Evolutionary conservation across 1,284 basidiomycete genomes (phyloP).

Genomic region (Trametes polyzona): DNA sequence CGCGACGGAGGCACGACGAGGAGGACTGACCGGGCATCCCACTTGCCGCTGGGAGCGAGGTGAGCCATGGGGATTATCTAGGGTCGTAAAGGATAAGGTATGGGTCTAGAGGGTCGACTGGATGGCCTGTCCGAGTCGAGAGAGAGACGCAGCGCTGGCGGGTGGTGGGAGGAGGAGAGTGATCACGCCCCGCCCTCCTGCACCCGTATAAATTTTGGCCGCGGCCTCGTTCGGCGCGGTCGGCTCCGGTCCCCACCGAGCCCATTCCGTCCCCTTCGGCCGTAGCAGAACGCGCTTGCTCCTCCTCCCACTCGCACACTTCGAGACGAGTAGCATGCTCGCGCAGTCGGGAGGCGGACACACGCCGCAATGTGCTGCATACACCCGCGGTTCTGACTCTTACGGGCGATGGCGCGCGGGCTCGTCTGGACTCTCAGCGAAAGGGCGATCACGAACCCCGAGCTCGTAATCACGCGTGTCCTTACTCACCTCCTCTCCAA

Average conservation of each 20-base stretch:
- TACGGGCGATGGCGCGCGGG: too few species aligned
- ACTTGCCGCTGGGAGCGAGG: slow-evolving; percentile 53
- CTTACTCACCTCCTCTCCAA: slow-evolving; percentile 17
- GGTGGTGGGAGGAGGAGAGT: slow-evolving; percentile 22
- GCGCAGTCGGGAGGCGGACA: not conserved
- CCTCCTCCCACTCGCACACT: not conserved
- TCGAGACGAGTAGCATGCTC: too few species aligned
- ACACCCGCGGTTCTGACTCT: too few species aligned
- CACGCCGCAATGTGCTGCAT: too few species aligned
- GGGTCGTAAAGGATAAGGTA: slow-evolving; percentile 27
- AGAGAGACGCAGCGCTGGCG: slow-evolving; percentile 23
- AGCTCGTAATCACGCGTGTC: slow-evolving; percentile 19
- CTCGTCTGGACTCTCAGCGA: not conserved
- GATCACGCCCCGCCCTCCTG: slow-evolving; percentile 8
- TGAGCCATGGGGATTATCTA: slow-evolving; percentile 40
- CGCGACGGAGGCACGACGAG: slow-evolving; percentile 13
- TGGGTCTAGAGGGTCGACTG: slow-evolving; percentile 33
- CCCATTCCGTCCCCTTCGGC: slow-evolving; percentile 1
- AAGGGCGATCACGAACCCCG: slow-evolving; percentile 1
- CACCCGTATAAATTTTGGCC: slow-evolving; percentile 24
- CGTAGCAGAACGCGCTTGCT: not conserved
- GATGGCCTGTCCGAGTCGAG: slow-evolving; percentile 38
- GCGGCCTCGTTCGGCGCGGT: slow-evolving; percentile 21
- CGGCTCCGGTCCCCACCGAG: slow-evolving; percentile 27
- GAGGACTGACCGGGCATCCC: slow-evolving; percentile 66